These are phyloP conservation scores for Leccinum solheimii DNA, from an alignment of 1,284 basidiomycete species.

Conservation along the genomic window DNA sequence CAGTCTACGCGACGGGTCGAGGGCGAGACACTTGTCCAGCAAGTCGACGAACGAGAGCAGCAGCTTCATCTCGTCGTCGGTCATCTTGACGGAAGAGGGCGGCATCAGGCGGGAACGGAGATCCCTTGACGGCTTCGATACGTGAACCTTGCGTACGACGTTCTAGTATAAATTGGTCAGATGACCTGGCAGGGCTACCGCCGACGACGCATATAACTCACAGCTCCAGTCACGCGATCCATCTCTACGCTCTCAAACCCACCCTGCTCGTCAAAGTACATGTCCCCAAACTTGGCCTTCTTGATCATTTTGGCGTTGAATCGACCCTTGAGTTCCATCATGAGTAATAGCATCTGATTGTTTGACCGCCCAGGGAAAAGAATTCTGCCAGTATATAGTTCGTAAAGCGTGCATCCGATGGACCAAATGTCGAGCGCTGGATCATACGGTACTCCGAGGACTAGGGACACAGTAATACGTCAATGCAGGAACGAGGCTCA, in stretches of 20 bases:
- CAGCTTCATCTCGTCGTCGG: slow-evolving; percentile 86
- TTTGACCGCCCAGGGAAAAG: slow-evolving; percentile 96
- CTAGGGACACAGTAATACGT: slow-evolving; percentile 43
- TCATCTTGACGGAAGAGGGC: slow-evolving; percentile 71
- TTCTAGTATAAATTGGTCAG: slow-evolving; percentile 54
- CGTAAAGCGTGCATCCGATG: slow-evolving; percentile 96
- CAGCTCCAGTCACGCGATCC: slow-evolving; percentile 80
- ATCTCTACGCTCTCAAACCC: slow-evolving; percentile 80
- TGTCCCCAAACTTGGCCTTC: slow-evolving; percentile 86
- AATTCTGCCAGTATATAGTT: slow-evolving; percentile 98
- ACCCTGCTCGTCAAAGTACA: slow-evolving; percentile 93
- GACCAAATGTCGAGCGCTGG: slow-evolving; percentile 96
- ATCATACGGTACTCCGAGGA: slow-evolving; percentile 94
- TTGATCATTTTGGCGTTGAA: slow-evolving; percentile 95
- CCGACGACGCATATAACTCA: slow-evolving; percentile 34
- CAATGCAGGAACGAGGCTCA: slow-evolving; percentile 14
- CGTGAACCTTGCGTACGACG: slow-evolving; percentile 76
- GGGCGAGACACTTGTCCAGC: slow-evolving; percentile 85
- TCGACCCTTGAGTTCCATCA: slow-evolving; percentile 96
- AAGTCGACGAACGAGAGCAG: slow-evolving; percentile 88
- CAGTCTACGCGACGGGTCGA: slow-evolving; percentile 89
- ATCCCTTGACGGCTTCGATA: slow-evolving; percentile 84
- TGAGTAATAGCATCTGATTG: slow-evolving; percentile 96
- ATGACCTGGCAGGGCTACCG: slow-evolving; percentile 12
- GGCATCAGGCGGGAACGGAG: slow-evolving; percentile 84